Percentiles rank a stretch among this genome's conserved stretches.
These are phyloP conservation scores for Claviceps sp. DNA, from an alignment of 2,329 filamentous ascomycete species.

Conservation along the genomic window DNA sequence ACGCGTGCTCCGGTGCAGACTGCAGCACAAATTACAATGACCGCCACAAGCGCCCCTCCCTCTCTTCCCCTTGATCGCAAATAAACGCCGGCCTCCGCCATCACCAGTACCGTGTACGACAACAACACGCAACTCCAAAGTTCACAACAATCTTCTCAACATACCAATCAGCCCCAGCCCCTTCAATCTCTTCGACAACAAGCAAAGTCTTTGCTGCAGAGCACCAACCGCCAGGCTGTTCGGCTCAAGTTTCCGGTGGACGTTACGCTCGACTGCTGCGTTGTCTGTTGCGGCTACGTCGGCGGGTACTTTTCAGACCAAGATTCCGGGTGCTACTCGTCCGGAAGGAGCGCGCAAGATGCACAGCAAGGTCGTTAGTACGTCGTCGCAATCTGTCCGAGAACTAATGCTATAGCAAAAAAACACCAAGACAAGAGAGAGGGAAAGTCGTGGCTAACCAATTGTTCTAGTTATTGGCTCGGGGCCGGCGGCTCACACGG, in stretches of 20 bases:
- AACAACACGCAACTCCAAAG: too few species aligned
- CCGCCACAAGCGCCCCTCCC: too few species aligned
- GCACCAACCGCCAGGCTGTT: slow-evolving; percentile 66
- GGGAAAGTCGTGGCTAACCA: neutral
- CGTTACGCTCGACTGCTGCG: slow-evolving; percentile 62
- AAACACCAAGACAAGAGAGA: neutral
- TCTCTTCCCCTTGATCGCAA: too few species aligned
- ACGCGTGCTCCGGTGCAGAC: too few species aligned
- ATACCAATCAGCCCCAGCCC: too few species aligned
- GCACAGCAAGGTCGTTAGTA: slow-evolving; percentile 87
- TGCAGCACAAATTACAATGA: too few species aligned
- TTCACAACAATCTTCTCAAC: too few species aligned
- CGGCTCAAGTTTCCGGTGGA: slow-evolving; percentile 65
- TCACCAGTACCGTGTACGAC: too few species aligned
- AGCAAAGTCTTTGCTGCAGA: too few species aligned
- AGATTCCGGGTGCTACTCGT: neutral
- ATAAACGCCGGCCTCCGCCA: too few species aligned
- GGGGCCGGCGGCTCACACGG: slow-evolving; percentile 93
- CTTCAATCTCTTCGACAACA: too few species aligned
- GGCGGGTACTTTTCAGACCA: slow-evolving; percentile 35
- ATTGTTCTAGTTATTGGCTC: slow-evolving; percentile 60
- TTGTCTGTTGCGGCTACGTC: slow-evolving; percentile 60
- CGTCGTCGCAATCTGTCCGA: slow-evolving; percentile 23
- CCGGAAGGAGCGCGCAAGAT: slow-evolving; percentile 43
- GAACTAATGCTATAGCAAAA: neutral